phyloP scores from a whole-genome alignment of 148 eudicot species.

The Rhododendron simsii region DNA sequence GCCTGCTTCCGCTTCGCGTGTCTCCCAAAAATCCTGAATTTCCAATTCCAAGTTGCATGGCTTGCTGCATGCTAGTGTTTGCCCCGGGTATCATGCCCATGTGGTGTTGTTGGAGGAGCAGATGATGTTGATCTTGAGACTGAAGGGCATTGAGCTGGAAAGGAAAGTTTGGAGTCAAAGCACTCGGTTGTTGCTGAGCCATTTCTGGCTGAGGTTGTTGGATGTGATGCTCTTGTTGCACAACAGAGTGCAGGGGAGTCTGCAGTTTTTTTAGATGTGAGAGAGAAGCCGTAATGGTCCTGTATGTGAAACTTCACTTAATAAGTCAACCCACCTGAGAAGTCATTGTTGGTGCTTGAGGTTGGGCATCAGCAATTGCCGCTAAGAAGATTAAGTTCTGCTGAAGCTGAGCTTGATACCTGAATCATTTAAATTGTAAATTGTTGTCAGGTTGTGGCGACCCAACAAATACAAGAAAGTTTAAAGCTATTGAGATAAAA shows the following conservation, averaged over 20 bases:
- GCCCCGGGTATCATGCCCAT: slow-evolving; percentile 38
- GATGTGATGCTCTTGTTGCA: slow-evolving; percentile 49
- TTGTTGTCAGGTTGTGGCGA: neutral
- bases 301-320: neutral
- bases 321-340: slow-evolving; percentile 35
- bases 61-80: slow-evolving; percentile 29
- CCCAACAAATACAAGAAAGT: neutral
- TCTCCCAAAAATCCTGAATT: slow-evolving; percentile 29
- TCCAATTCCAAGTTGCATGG: slow-evolving; percentile 34
- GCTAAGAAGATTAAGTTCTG: slow-evolving; percentile 76
- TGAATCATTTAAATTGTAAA: slow-evolving; percentile 13
- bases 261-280: slow-evolving; percentile 11
- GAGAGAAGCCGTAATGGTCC: neutral
- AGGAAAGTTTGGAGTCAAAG: slow-evolving; percentile 35
- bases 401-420: slow-evolving; percentile 79
- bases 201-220: slow-evolving; percentile 46
- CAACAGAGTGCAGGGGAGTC: slow-evolving; percentile 38
- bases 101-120: slow-evolving; percentile 40
- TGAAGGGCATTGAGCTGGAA: slow-evolving; percentile 39
- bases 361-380: slow-evolving; percentile 88
- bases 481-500: neutral
- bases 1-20: slow-evolving; percentile 19
- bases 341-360: slow-evolving; percentile 42
- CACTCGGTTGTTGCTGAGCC: slow-evolving; percentile 40
- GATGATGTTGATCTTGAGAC: slow-evolving; percentile 51